These are phyloP conservation scores for Melanomma pulvis-pyrius DNA, from an alignment of 495 filamentous ascomycete genomes.

Conservation along the genomic window DNA sequence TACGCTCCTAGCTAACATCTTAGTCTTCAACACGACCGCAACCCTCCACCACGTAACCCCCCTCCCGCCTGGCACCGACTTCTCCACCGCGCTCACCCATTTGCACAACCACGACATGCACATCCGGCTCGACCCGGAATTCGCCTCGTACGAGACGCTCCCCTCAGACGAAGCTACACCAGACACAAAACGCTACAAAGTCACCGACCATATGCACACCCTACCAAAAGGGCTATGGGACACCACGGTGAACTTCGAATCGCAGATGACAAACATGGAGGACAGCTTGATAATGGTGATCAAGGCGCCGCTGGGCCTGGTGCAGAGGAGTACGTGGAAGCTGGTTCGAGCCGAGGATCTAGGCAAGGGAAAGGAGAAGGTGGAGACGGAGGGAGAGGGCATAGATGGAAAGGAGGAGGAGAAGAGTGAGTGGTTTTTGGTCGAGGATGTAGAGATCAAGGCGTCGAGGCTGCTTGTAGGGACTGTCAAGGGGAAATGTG, in stretches of 20 bases:
- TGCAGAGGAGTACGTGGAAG: constrained; percentile 31
- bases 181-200: constrained; percentile 35
- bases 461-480: constrained; percentile 28
- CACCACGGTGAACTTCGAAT: constrained; percentile 32
- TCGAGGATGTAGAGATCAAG: constrained; percentile 37
- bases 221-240: constrained; percentile 36
- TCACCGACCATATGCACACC: constrained; percentile 40
- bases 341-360: constrained; percentile 15
- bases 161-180: constrained; percentile 9
- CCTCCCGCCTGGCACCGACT: constrained; percentile 22
- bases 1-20: background rate
- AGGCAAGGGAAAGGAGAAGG: background rate
- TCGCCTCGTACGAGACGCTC: constrained; percentile 33
- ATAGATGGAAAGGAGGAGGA: background rate
- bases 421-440: constrained; percentile 21
- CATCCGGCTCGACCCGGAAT: constrained; percentile 37
- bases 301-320: constrained; percentile 33
- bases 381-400: background rate
- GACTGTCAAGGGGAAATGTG: constrained; percentile 38
- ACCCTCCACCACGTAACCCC: constrained; percentile 35
- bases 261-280: constrained; percentile 29
- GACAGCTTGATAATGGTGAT: constrained; percentile 34
- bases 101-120: constrained; percentile 37
- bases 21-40: constrained; percentile 33
- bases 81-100: constrained; percentile 1